These are phyloP conservation scores for Pichia sp. DNA, from an alignment of 1,139 yeast genomes.

Conservation along the genomic window DNA sequence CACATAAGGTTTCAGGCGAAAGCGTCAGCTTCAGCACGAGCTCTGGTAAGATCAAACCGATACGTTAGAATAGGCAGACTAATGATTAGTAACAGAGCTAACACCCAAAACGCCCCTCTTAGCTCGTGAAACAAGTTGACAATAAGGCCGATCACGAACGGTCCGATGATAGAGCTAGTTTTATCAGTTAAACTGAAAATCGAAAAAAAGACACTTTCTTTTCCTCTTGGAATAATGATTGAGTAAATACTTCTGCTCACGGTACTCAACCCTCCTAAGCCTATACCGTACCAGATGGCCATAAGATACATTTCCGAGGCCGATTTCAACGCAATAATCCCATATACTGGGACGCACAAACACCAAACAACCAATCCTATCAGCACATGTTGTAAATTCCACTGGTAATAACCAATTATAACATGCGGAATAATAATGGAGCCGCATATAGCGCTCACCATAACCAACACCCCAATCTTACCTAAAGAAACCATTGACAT, in stretches of 20 bases:
- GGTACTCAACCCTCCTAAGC: conserved; percentile 65
- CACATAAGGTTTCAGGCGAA: no score
- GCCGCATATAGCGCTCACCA: conserved; percentile 59
- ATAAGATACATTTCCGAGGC: conserved; percentile 61
- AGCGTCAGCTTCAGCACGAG: conserved; percentile 43
- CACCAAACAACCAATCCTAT: conserved; percentile 55
- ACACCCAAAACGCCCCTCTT: conserved; percentile 60
- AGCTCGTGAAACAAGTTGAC: conserved; percentile 67
- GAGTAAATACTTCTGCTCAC: conserved; percentile 61
- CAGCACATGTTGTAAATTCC: conserved; percentile 45
- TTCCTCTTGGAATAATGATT: conserved; percentile 62
- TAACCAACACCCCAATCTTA: conserved; percentile 55
- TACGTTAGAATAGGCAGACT: conserved; percentile 49
- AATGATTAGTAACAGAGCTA: conserved; percentile 46
- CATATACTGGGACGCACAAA: conserved; percentile 61
- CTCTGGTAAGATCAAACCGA: conserved; percentile 53
- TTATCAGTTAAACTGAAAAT: conserved; percentile 69
- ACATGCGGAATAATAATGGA: conserved; percentile 52
- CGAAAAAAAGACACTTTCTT: conserved; percentile 67
- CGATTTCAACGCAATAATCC: conserved; percentile 47
- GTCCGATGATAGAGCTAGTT: conserved; percentile 69
- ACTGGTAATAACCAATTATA: conserved; percentile 39
- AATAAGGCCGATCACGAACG: conserved; percentile 58
- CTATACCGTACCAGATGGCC: conserved; percentile 68
- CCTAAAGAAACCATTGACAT: conserved; percentile 65